Conservation (phyloP, 2,329 filamentous ascomycete genomes). For the Aspergillus sclerotialis region DNA sequence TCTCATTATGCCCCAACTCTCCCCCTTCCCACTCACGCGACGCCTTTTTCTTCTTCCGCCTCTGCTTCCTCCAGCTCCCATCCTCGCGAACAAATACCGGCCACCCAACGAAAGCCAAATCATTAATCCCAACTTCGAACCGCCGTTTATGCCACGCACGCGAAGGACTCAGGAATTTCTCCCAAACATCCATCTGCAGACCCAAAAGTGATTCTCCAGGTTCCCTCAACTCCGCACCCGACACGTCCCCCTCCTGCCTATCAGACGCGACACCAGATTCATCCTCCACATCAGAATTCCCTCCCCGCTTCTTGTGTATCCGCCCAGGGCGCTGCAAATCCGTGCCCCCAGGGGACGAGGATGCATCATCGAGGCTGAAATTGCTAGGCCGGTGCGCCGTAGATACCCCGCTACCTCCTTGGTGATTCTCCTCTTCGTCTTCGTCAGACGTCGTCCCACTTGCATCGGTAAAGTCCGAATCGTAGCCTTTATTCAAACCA, state of each 20-base stretch:
- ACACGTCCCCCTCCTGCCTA: slow-evolving; percentile 17
- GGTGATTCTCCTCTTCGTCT: slow-evolving; percentile 28
- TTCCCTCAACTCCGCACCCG: slow-evolving; percentile 17
- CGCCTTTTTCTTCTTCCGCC: slow-evolving; percentile 39
- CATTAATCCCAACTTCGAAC: slow-evolving; percentile 76
- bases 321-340: slow-evolving; percentile 28
- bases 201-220: slow-evolving; percentile 60
- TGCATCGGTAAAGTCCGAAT: slow-evolving; percentile 34
- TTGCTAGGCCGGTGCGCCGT: slow-evolving; percentile 23
- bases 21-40: slow-evolving; percentile 23
- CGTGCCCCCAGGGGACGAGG: slow-evolving; percentile 21
- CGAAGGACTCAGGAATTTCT: slow-evolving; percentile 70
- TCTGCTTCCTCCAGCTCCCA: slow-evolving; percentile 67
- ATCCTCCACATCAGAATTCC: slow-evolving; percentile 27
- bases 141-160: slow-evolving; percentile 70
- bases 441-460: slow-evolving; percentile 33
- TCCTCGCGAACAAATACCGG: slow-evolving; percentile 76
- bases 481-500: slow-evolving; percentile 26
- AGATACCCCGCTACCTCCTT: slow-evolving; percentile 16
- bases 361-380: slow-evolving; percentile 17
- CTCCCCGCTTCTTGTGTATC: slow-evolving; percentile 20
- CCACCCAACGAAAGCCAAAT: slow-evolving; percentile 72
- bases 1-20: slow-evolving; percentile 30
- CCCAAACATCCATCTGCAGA: slow-evolving; percentile 68
- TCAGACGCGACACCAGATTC: slow-evolving; percentile 23